Conservation (phyloP, 2,329 filamentous ascomycete species). For the Lachnellula arida region DNA sequence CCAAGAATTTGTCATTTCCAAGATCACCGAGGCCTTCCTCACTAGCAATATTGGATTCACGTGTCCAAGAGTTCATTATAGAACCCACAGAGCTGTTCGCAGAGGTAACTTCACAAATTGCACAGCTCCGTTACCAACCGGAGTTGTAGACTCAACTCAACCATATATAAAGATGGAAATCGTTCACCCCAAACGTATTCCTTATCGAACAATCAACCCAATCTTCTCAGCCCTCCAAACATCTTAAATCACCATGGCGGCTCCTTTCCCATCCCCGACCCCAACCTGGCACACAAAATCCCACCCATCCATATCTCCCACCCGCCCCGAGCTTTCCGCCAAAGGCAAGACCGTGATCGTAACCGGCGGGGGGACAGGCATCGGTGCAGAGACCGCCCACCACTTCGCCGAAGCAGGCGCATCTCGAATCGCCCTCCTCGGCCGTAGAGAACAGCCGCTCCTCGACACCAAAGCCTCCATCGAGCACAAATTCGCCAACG, state of each 20-base stretch:
- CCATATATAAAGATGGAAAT: slow-evolving; percentile 18
- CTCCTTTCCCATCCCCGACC: slow-evolving; percentile 38
- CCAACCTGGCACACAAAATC: slow-evolving; percentile 33
- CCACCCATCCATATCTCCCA: slow-evolving; percentile 36
- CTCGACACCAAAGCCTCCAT: slow-evolving; percentile 36
- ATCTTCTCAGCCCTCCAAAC: slow-evolving; percentile 5
- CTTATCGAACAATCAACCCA: slow-evolving; percentile 7
- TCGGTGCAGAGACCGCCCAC: slow-evolving; percentile 39
- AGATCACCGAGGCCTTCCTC: too few species aligned
- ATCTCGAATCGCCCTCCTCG: slow-evolving; percentile 39
- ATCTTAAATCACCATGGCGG: slow-evolving; percentile 21
- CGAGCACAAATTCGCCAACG: slow-evolving; percentile 32
- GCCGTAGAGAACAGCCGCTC: slow-evolving; percentile 35
- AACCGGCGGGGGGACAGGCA: slow-evolving; percentile 43
- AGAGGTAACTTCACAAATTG: slow-evolving; percentile 18
- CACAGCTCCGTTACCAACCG: slow-evolving; percentile 14
- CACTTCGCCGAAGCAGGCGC: slow-evolving; percentile 43
- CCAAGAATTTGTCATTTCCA: neutral
- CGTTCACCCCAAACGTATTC: slow-evolving; percentile 7
- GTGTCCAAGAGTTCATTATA: neutral
- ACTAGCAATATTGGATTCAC: slow-evolving; percentile 1
- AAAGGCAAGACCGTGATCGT: slow-evolving; percentile 38
- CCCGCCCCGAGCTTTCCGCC: slow-evolving; percentile 37
- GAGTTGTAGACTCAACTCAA: slow-evolving; percentile 13
- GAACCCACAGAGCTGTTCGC: neutral